These are phyloP conservation scores for Metarhizium guizhouense DNA, from an alignment of 2,329 filamentous ascomycete genomes.

Conservation along the genomic window DNA sequence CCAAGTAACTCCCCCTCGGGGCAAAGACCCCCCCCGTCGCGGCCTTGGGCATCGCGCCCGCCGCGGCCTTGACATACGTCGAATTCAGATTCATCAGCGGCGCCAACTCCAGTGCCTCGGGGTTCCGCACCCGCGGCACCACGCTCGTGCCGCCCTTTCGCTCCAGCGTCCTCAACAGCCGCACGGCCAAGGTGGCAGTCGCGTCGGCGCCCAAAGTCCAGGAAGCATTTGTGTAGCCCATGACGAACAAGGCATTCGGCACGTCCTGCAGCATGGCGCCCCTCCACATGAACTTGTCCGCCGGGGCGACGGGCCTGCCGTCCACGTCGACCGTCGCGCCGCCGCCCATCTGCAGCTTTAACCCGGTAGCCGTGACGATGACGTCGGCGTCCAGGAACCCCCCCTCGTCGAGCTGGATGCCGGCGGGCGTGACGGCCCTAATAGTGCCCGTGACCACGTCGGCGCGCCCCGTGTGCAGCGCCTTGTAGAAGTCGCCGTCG, in stretches of 20 bases:
- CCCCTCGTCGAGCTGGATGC: slow-evolving; percentile 35
- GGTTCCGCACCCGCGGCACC: not conserved
- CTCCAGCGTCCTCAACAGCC: not conserved
- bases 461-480: slow-evolving; percentile 28
- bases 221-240: slow-evolving; percentile 50
- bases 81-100: not conserved
- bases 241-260: slow-evolving; percentile 48
- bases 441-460: slow-evolving; percentile 38
- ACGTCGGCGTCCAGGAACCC: slow-evolving; percentile 44
- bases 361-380: slow-evolving; percentile 57
- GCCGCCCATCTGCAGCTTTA: slow-evolving; percentile 34
- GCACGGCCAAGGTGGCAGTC: not conserved
- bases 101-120: not conserved
- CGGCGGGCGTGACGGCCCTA: slow-evolving; percentile 30
- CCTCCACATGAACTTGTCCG: slow-evolving; percentile 46
- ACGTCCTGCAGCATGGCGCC: slow-evolving; percentile 51
- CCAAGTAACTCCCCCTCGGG: not conserved
- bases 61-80: not conserved
- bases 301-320: slow-evolving; percentile 30
- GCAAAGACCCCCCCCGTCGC: not conserved
- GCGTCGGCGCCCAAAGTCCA: slow-evolving; percentile 54
- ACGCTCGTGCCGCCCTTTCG: not conserved
- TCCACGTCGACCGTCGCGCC: slow-evolving; percentile 29
- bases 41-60: not conserved
- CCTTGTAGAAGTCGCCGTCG: slow-evolving; percentile 37